phyloP scores from a whole-genome alignment of 768 basidiomycete species.

The Coprinopsis cinerea region DNA sequence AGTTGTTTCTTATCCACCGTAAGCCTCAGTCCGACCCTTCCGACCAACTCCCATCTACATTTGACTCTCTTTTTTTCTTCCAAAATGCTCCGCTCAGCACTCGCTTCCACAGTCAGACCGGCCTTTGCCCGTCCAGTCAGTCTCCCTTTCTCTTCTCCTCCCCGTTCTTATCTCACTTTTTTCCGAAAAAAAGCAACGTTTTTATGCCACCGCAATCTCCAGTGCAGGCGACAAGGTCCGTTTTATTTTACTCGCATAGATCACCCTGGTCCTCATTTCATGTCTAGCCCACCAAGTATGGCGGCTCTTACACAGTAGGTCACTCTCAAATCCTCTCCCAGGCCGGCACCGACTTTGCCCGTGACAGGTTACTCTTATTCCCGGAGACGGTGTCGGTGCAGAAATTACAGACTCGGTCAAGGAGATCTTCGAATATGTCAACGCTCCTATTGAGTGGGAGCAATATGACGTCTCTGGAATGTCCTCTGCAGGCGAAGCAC shows the following conservation, averaged over 20 bases:
- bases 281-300: slow-evolving; percentile 82
- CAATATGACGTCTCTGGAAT: slow-evolving; percentile 97
- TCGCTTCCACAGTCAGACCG: slow-evolving; percentile 53
- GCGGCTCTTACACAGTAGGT: slow-evolving; percentile 85
- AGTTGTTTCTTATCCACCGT: too few species aligned
- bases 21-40: not conserved
- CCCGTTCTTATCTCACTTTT: slow-evolving; percentile 38
- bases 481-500: slow-evolving; percentile 87
- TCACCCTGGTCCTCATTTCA: slow-evolving; percentile 8
- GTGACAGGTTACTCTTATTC: slow-evolving; percentile 86
- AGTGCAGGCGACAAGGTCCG: slow-evolving; percentile 7
- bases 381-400: slow-evolving; percentile 95
- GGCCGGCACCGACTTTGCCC: slow-evolving; percentile 19
- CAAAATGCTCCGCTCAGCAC: slow-evolving; percentile 62
- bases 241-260: slow-evolving; percentile 11
- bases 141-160: slow-evolving; percentile 22
- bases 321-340: slow-evolving; percentile 10
- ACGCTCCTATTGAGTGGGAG: slow-evolving; percentile 99
- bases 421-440: slow-evolving; percentile 96
- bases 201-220: not conserved
- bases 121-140: slow-evolving; percentile 47
- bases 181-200: slow-evolving; percentile 10
- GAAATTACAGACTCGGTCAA: slow-evolving; percentile 99
- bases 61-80: slow-evolving; percentile 21
- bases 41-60: slow-evolving; percentile 23